Percentiles rank a stretch among this genome's conserved stretches.
Evolutionary conservation across 2,329 filamentous ascomycete species (phyloP).

Genomic region (Hymenoscyphus occultus): DNA sequence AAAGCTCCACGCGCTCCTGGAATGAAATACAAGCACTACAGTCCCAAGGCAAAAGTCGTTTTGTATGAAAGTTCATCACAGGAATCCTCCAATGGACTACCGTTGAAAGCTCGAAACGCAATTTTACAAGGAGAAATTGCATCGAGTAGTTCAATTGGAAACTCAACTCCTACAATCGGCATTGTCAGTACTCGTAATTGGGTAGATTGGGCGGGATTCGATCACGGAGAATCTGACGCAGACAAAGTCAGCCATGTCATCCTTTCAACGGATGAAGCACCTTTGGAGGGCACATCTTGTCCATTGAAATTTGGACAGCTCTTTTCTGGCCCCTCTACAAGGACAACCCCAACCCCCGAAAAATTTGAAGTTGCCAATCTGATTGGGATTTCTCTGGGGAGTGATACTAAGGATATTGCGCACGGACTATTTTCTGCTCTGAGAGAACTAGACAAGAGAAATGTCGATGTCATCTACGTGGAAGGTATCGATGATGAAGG

Average conservation of each 20-base stretch:
- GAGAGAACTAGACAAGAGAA: conserved; percentile 75
- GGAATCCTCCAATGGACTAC: conserved; percentile 27
- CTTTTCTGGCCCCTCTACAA: not conserved
- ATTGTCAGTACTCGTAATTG: conserved; percentile 41
- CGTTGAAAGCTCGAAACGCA: conserved; percentile 8
- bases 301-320: conserved; percentile 22
- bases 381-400: conserved; percentile 71
- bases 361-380: conserved; percentile 23
- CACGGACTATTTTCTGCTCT: conserved; percentile 85
- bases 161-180: conserved; percentile 32
- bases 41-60: conserved; percentile 80
- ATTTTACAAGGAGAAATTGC: not conserved
- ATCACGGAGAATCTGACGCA: conserved; percentile 5
- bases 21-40: conserved; percentile 99
- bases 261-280: not conserved
- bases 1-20: conserved; percentile 79
- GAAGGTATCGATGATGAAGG: conserved; percentile 80
- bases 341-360: not conserved
- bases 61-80: conserved; percentile 63
- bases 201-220: conserved; percentile 34
- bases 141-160: not conserved
- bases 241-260: not conserved
- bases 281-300: conserved; percentile 15
- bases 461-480: conserved; percentile 81
- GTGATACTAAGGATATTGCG: conserved; percentile 70